Base-by-base conservation (phyloP, 306 rosid genomes). In the Cucurbita maxima region DNA sequence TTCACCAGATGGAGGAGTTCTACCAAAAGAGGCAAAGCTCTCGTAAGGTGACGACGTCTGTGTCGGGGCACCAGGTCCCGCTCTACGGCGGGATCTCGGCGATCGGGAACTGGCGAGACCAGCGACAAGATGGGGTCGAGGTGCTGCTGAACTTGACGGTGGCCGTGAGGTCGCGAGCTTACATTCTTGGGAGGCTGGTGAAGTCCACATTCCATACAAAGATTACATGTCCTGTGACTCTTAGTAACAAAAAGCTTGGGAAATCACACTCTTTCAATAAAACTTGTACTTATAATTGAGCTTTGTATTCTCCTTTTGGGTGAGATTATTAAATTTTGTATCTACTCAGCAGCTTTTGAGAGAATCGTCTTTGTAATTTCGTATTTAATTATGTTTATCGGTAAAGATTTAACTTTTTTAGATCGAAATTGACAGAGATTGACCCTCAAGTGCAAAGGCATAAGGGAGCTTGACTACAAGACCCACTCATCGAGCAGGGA, bases 111-210 rank as follows among this genome's bases (percentile, higher is more conserved):
- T 81, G 72, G 0, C 70, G 78, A 54, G 79, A 78, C 70, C 58
- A 59, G n/a, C 55, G 73, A 76, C 30, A 82, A 3, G 52, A 66
- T 10, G 55, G 12, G 54, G 75, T 87, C 15, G 87, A 79, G 2
- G 75, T 94, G 61, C 92, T 96, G 1, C 72, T 94, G 58, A 90
- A 90, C 68, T 86, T 94, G 3, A 87, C 98, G 20, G 84, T 94
- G 25, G 89, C 77, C 1, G 59, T 94, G 78, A 86, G 98, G 79
- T 94, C 98, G 0, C 87, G 91, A 74, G 96, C 98, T 76, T 79
- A 86, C 80, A 86, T 94, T 76, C 59, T 94, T 72, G 97, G 98
- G 48, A 79, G 75, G 36, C 78, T 94, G 67, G 96, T 94, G 10
- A 89, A 79, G 79, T 87, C 97, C n/a, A 89, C 88, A 76, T 89